Evolutionary conservation across 164 flowering plant species (phyloP).

Genomic region (grape (Vitis vinifera)): DNA sequence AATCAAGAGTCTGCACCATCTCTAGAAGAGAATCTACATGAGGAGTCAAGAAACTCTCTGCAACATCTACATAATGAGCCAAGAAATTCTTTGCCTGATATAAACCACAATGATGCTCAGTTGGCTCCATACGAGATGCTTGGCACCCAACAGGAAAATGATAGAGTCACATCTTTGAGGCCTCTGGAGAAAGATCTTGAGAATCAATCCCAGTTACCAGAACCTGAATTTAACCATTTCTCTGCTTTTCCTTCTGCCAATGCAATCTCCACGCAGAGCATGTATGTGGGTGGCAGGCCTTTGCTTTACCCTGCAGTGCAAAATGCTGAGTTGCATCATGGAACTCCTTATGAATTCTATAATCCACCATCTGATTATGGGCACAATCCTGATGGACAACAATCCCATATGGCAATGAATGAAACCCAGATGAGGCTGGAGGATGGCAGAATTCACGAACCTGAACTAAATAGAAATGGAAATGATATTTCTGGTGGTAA

Average conservation of each 20-base stretch:
- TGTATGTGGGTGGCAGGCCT: slow-evolving; percentile 47
- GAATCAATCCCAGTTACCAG: slow-evolving; percentile 23
- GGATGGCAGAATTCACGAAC: slow-evolving; percentile 21
- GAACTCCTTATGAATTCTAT: slow-evolving; percentile 25
- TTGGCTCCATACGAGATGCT: slow-evolving; percentile 22
- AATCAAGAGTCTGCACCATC: slow-evolving; percentile 17
- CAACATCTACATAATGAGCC: slow-evolving; percentile 24
- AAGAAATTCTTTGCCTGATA: slow-evolving; percentile 39
- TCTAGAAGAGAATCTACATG: slow-evolving; percentile 16
- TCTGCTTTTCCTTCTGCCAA: slow-evolving; percentile 30
- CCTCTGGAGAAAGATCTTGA: slow-evolving; percentile 32
- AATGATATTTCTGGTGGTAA: slow-evolving; percentile 33
- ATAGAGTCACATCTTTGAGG: slow-evolving; percentile 15
- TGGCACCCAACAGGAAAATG: slow-evolving; percentile 32
- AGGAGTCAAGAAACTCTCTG: slow-evolving; percentile 26
- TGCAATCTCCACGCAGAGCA: slow-evolving; percentile 37
- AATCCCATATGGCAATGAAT: slow-evolving; percentile 23
- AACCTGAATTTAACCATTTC: slow-evolving; percentile 26
- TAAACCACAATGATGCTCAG: slow-evolving; percentile 32
- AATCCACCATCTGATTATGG: slow-evolving; percentile 30
- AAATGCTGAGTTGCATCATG: slow-evolving; percentile 35
- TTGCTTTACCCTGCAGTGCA: slow-evolving; percentile 33
- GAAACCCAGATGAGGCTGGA: slow-evolving; percentile 29
- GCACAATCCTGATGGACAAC: slow-evolving; percentile 25
- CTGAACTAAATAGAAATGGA: slow-evolving; percentile 23